These are phyloP conservation scores for Scutellaria galericulata DNA, from an alignment of 257 asterid genomes.

Conservation along the genomic window DNA sequence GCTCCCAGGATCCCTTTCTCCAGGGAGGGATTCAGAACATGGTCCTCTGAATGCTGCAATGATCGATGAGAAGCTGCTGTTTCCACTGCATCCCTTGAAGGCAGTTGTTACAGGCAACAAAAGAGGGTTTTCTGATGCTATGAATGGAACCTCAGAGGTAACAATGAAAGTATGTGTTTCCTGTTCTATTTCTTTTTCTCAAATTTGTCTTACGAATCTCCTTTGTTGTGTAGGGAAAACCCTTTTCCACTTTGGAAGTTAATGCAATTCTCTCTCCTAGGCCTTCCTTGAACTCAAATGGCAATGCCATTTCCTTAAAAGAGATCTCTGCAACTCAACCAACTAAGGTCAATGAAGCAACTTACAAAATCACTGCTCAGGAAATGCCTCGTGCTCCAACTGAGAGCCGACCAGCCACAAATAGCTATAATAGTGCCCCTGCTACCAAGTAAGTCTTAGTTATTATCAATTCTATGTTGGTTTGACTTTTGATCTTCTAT, in stretches of 20 bases:
- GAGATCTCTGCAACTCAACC: constrained; percentile 32
- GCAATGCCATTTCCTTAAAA: constrained; percentile 20
- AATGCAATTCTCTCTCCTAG: constrained; percentile 36
- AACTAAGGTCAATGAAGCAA: constrained; percentile 30
- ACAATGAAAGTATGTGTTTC: constrained; percentile 33
- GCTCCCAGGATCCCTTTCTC: constrained; percentile 72
- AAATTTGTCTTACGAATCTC: neutral
- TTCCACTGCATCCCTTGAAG: constrained; percentile 62
- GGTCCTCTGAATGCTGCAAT: constrained; percentile 41
- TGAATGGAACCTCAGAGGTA: constrained; percentile 64
- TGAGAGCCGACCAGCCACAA: constrained; percentile 24
- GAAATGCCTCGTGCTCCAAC: constrained; percentile 31
- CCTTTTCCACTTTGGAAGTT: constrained; percentile 16
- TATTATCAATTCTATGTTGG: constrained; percentile 6
- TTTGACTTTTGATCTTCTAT: neutral
- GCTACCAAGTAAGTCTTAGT: constrained; percentile 58
- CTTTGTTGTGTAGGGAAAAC: constrained; percentile 31
- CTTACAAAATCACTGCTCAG: constrained; percentile 22
- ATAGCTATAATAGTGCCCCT: constrained; percentile 47
- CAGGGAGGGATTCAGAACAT: constrained; percentile 47
- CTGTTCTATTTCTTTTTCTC: neutral
- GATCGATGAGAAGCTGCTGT: constrained; percentile 67
- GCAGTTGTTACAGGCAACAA: constrained; percentile 62
- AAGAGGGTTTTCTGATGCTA: constrained; percentile 76
- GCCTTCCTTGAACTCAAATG: constrained; percentile 28